These are phyloP conservation scores for Colletotrichum sublineola DNA, from an alignment of 2,329 filamentous ascomycete genomes.

Conservation along the genomic window DNA sequence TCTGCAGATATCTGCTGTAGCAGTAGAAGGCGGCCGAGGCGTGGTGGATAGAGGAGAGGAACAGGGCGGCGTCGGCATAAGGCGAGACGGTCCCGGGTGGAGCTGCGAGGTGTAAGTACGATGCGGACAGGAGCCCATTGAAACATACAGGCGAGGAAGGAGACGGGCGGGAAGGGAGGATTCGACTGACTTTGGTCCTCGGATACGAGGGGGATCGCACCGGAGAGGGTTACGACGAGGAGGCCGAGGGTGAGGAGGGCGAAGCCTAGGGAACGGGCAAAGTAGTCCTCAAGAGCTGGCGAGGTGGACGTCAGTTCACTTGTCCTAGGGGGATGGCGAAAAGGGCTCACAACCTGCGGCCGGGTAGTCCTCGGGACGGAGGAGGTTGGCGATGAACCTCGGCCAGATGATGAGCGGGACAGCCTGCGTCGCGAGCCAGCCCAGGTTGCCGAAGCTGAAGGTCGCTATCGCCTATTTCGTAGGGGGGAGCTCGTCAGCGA, in stretches of 20 bases:
- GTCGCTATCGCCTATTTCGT: constrained; percentile 60
- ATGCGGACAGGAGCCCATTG: neutral
- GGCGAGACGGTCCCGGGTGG: constrained; percentile 63
- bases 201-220: constrained; percentile 74
- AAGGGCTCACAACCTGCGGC: constrained; percentile 49
- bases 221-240: constrained; percentile 77
- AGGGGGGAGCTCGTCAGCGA: constrained; percentile 4
- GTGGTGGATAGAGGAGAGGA: constrained; percentile 78
- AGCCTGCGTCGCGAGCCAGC: constrained; percentile 64
- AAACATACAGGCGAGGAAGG: neutral
- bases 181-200: constrained; percentile 53
- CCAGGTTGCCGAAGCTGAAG: constrained; percentile 65
- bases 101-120: neutral
- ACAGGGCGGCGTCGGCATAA: constrained; percentile 74
- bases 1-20: constrained; percentile 73
- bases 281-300: constrained; percentile 77
- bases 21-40: constrained; percentile 72
- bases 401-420: constrained; percentile 63
- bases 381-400: constrained; percentile 60
- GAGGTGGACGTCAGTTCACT: neutral
- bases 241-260: constrained; percentile 74
- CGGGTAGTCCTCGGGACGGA: constrained; percentile 50
- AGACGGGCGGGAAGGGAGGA: neutral
- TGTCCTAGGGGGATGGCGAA: neutral
- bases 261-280: constrained; percentile 78